Conservation (phyloP, 2,329 filamentous ascomycete species). For the Hansfordia pulvinata region DNA sequence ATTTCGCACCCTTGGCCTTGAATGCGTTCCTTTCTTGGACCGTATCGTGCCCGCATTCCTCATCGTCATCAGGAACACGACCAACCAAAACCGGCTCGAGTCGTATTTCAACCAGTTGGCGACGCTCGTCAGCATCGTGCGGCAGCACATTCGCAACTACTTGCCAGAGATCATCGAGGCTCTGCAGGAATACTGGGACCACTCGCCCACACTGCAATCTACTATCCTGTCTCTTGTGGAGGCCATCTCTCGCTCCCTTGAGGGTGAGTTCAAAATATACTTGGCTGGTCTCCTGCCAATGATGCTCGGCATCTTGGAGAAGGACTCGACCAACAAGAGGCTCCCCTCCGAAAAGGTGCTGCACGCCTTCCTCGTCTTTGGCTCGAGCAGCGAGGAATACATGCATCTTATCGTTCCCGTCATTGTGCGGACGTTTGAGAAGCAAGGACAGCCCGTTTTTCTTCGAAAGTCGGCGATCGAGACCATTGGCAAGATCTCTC, state of each 20-base stretch:
- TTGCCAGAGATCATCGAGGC: conserved; percentile 76
- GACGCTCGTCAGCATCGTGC: conserved; percentile 84
- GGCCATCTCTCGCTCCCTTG: conserved; percentile 81
- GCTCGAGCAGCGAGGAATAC: conserved; percentile 90
- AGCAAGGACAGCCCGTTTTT: conserved; percentile 63
- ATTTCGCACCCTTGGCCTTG: conserved; percentile 88
- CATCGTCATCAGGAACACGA: conserved; percentile 71
- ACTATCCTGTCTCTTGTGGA: conserved; percentile 90
- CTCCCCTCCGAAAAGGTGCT: conserved; percentile 79
- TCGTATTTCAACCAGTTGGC: conserved; percentile 97
- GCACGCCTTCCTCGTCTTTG: conserved; percentile 92
- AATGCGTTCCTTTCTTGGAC: conserved; percentile 88
- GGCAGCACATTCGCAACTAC: conserved; percentile 89
- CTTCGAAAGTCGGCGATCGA: conserved; percentile 86
- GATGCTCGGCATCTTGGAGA: conserved; percentile 89
- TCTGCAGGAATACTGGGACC: conserved; percentile 82
- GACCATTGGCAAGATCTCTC: conserved; percentile 83
- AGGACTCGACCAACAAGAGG: conserved; percentile 64
- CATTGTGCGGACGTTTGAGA: conserved; percentile 89
- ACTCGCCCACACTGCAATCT: conserved; percentile 65
- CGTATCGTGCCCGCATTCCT: conserved; percentile 93
- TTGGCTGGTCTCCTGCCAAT: conserved; percentile 77
- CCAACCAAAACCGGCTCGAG: conserved; percentile 66
- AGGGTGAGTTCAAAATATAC: conserved; percentile 97
- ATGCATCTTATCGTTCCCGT: conserved; percentile 98